Base-by-base conservation (phyloP, 225 moss, liverwort and hornwort species). In the Sphagnum tenellum region DNA sequence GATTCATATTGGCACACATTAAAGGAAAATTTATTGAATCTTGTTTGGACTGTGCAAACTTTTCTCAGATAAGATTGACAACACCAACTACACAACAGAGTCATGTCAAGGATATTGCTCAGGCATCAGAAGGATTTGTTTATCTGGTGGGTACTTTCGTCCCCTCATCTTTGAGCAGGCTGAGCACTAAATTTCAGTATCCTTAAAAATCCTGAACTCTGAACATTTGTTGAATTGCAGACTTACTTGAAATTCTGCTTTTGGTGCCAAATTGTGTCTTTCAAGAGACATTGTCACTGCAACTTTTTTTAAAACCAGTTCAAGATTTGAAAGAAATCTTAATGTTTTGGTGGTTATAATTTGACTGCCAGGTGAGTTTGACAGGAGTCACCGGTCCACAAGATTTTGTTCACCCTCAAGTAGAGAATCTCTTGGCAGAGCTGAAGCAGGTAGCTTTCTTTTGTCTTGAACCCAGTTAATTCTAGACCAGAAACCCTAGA, bases 371-470 rank as follows among this genome's bases (percentile, higher is more conserved):
- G 92, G 89, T 94, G 47, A 90, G 88, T 84, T 66, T 93, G 49
- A 87, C 90, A 7, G 93, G 96, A 72, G 93, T 98, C 1, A 98
- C 96, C 11, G 90, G 96, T 5, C 77, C 82, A 52, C 96, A 88
- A 2, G 4, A 64, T 44, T 65, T 77, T 64, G 77, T 98, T 13
- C 75, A 90, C 14, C 11, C 63, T 55, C 85, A 87, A 49, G 93
- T 98, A 44, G 57, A 90, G 71, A 50, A 58, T 62, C 96, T 93
- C 57, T 58, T 98, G 75, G 80, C 80, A 70, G 82, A 88, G 44
- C 56, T 94, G 9, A 94, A 87, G 73, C 69, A 85, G 87, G 91
- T 92, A 59, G 29, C 29, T 29, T 29, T 29, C 29, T 29, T 29
- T 29, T 29, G 29, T 29, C 29, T 29, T 29, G 29, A 29, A 29